These are phyloP conservation scores for Ceratobasidium theobromae DNA, from an alignment of 1,284 basidiomycete genomes.

Conservation along the genomic window DNA sequence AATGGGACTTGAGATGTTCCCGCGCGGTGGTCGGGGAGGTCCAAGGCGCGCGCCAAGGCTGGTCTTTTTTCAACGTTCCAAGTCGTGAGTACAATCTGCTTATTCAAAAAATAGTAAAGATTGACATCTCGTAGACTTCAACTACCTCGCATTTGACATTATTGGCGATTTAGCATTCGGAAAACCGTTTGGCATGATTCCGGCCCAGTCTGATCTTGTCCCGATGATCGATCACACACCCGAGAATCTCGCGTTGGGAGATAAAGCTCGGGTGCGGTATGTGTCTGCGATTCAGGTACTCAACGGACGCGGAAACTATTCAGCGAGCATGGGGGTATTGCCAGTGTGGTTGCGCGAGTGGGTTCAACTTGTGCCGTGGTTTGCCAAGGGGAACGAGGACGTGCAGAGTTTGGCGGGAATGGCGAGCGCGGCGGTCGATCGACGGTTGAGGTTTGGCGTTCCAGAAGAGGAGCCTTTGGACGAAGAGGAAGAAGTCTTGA, in stretches of 20 bases:
- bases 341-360: conserved; percentile 53
- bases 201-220: neutral
- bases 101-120: neutral
- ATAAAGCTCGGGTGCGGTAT: conserved; percentile 41
- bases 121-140: conserved; percentile 39
- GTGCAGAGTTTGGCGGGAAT: conserved; percentile 77
- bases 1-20: neutral
- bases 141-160: too few species aligned
- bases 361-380: conserved; percentile 61
- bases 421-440: conserved; percentile 76
- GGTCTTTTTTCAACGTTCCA: neutral
- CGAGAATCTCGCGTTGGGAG: neutral
- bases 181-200: conserved; percentile 51
- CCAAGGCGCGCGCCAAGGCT: neutral
- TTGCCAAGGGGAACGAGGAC: conserved; percentile 63
- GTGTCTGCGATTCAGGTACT: conserved; percentile 84
- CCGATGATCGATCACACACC: conserved; percentile 3
- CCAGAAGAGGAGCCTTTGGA: neutral
- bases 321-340: conserved; percentile 81
- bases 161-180: conserved; percentile 50
- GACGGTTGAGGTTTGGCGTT: conserved; percentile 54
- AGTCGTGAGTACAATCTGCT: neutral
- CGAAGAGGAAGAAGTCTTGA: conserved; percentile 47
- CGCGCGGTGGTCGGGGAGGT: conserved; percentile 45
- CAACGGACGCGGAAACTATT: conserved; percentile 87